These are phyloP conservation scores for Clarireedia sp. DNA, from an alignment of 2,329 filamentous ascomycete genomes.

Conservation along the genomic window DNA sequence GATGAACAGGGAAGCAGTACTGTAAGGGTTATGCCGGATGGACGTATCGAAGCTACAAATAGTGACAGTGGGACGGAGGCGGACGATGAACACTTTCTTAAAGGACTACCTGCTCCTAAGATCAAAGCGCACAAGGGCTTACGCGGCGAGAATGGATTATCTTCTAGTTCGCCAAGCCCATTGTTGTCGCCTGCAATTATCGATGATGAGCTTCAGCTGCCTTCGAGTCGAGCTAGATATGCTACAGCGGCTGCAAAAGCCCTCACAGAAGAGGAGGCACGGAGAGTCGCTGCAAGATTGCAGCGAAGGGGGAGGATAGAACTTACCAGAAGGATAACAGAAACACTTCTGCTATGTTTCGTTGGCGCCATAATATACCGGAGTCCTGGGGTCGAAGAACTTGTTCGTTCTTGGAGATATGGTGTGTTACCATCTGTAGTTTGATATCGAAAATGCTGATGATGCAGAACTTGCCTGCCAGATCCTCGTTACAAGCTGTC, in stretches of 20 bases:
- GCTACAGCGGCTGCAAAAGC: not conserved
- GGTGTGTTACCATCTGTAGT: slow-evolving; percentile 33
- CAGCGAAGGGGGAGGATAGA: slow-evolving; percentile 40
- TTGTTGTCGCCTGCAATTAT: slow-evolving; percentile 40
- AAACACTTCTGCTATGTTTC: slow-evolving; percentile 43
- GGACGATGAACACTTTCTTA: slow-evolving; percentile 86
- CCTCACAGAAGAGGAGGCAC: slow-evolving; percentile 14
- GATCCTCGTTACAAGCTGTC: slow-evolving; percentile 27
- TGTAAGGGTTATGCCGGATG: slow-evolving; percentile 10
- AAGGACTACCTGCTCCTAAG: slow-evolving; percentile 75
- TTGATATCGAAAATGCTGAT: slow-evolving; percentile 15
- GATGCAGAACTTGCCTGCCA: slow-evolving; percentile 26
- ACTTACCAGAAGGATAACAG: slow-evolving; percentile 43
- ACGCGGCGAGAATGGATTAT: slow-evolving; percentile 47
- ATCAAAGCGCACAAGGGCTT: slow-evolving; percentile 69
- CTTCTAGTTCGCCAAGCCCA: slow-evolving; percentile 50
- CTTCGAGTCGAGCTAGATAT: slow-evolving; percentile 11
- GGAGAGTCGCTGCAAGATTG: slow-evolving; percentile 29
- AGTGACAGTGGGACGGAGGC: slow-evolving; percentile 94
- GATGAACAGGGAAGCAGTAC: slow-evolving; percentile 16
- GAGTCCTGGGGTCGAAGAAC: slow-evolving; percentile 37
- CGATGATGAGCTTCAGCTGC: slow-evolving; percentile 30
- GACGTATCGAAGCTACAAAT: slow-evolving; percentile 38
- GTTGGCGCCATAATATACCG: slow-evolving; percentile 40
- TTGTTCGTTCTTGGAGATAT: slow-evolving; percentile 40